Evolutionary conservation across 2,329 filamentous ascomycete genomes (phyloP).

Genomic region (Teratosphaeria destructans): DNA sequence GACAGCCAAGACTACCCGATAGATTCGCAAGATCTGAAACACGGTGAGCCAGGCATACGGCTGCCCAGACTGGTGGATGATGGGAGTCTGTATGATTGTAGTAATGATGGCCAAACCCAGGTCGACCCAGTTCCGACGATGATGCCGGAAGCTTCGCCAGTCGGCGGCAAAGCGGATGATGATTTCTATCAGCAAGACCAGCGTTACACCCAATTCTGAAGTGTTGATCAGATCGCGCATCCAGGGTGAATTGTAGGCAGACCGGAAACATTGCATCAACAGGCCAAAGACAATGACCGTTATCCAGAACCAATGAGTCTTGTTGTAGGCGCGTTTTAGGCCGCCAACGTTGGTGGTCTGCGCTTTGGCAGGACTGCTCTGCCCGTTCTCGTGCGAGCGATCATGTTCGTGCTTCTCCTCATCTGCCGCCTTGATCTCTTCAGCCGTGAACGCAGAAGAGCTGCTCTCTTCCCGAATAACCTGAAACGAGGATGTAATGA

Average conservation of each 20-base stretch:
- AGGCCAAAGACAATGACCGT: conserved; percentile 68
- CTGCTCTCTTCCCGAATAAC: conserved; percentile 95
- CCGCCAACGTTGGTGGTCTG: conserved; percentile 29
- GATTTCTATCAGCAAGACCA: conserved; percentile 74
- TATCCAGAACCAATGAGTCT: conserved; percentile 69
- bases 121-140: conserved; percentile 69
- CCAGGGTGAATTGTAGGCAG: conserved; percentile 57
- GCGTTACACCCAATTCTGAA: conserved; percentile 65
- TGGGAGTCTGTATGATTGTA: conserved; percentile 72
- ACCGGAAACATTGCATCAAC: conserved; percentile 67
- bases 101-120: conserved; percentile 71
- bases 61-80: conserved; percentile 60
- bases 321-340: conserved; percentile 64
- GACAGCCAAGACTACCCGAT: conserved; percentile 82
- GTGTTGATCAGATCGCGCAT: conserved; percentile 56
- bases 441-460: conserved; percentile 79
- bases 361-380: conserved; percentile 3
- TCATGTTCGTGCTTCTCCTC: conserved; percentile 15
- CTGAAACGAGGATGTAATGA: conserved; percentile 97
- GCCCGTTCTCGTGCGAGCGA: background rate
- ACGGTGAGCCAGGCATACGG: conserved; percentile 79
- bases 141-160: conserved; percentile 69
- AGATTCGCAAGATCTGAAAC: conserved; percentile 87
- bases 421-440: conserved; percentile 43
- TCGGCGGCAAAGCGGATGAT: conserved; percentile 65